These are phyloP conservation scores for Blepharisma stoltei DNA, from an alignment of 73 alveolate genomes.

Conservation along the genomic window DNA sequence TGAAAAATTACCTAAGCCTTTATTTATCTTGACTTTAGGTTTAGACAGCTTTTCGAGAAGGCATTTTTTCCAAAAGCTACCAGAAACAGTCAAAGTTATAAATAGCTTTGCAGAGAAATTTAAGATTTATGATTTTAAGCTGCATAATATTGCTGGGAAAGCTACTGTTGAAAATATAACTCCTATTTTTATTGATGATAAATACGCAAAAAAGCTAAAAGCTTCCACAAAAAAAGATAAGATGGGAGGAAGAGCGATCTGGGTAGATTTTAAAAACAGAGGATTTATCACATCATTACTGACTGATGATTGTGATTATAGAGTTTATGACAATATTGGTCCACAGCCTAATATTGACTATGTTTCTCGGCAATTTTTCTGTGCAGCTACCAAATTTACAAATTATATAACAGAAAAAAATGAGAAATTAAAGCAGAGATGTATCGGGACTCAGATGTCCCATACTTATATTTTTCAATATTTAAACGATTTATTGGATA, in stretches of 20 bases:
- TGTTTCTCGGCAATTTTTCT: neutral
- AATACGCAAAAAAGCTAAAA: too few relatives aligned
- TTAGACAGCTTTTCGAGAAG: too few relatives aligned
- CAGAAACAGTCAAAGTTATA: too few relatives aligned
- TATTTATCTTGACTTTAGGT: too few relatives aligned
- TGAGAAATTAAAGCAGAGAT: neutral
- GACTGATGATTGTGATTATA: neutral
- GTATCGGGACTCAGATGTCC: neutral
- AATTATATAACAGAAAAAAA: neutral
- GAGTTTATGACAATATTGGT: neutral
- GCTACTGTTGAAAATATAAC: too few relatives aligned
- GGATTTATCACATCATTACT: neutral
- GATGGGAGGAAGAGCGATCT: neutral
- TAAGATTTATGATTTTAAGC: too few relatives aligned
- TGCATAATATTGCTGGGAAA: too few relatives aligned
- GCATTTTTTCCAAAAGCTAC: too few relatives aligned
- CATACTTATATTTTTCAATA: constrained; percentile 3
- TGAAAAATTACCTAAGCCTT: too few relatives aligned
- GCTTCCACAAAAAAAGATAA: too few relatives aligned
- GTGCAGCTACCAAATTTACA: constrained; percentile 17
- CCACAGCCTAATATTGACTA: constrained; percentile 9
- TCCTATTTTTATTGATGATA: too few relatives aligned
- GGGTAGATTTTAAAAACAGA: neutral
- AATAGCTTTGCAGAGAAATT: too few relatives aligned
- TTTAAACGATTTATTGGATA: neutral